Percentiles rank a stretch among this genome's conserved stretches.
Conservation (phyloP, 768 basidiomycete genomes). For the Roridomyces roridus region DNA sequence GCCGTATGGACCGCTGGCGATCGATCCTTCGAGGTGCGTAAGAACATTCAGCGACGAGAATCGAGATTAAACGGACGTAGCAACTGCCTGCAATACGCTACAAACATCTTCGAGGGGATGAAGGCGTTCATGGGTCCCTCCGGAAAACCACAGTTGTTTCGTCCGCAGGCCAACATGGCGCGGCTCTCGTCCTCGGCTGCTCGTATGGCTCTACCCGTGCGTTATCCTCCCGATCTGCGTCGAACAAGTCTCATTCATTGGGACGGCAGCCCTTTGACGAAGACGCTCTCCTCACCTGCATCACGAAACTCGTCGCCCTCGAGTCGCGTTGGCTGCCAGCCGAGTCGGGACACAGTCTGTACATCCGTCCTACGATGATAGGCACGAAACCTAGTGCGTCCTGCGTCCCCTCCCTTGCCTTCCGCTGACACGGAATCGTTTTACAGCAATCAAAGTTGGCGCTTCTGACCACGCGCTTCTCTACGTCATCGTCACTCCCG, state of each 20-base stretch:
- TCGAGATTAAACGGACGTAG: too few species aligned
- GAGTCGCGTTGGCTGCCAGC: slow-evolving; percentile 90
- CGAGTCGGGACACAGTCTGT: slow-evolving; percentile 77
- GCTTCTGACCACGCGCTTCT: slow-evolving; percentile 77
- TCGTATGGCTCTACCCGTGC: slow-evolving; percentile 75
- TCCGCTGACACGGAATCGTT: slow-evolving; percentile 22
- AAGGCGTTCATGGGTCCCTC: slow-evolving; percentile 79
- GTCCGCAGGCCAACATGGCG: slow-evolving; percentile 86
- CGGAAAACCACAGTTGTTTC: slow-evolving; percentile 78
- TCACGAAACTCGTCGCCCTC: slow-evolving; percentile 72
- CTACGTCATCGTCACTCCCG: slow-evolving; percentile 74
- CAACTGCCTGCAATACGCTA: slow-evolving; percentile 87
- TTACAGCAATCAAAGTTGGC: slow-evolving; percentile 58
- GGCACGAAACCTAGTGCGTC: slow-evolving; percentile 51
- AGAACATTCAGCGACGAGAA: not conserved
- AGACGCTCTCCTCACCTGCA: slow-evolving; percentile 68
- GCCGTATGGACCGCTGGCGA: slow-evolving; percentile 69
- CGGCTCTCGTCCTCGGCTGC: slow-evolving; percentile 74
- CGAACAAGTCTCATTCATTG: not conserved
- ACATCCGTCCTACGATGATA: slow-evolving; percentile 84
- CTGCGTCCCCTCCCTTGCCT: slow-evolving; percentile 50
- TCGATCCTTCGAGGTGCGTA: slow-evolving; percentile 69
- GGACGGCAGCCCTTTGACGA: slow-evolving; percentile 68
- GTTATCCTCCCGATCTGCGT: slow-evolving; percentile 34
- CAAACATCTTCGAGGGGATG: slow-evolving; percentile 89